These are phyloP conservation scores for Colletotrichum sp. DNA, from an alignment of 2,329 filamentous ascomycete species.

Conservation along the genomic window DNA sequence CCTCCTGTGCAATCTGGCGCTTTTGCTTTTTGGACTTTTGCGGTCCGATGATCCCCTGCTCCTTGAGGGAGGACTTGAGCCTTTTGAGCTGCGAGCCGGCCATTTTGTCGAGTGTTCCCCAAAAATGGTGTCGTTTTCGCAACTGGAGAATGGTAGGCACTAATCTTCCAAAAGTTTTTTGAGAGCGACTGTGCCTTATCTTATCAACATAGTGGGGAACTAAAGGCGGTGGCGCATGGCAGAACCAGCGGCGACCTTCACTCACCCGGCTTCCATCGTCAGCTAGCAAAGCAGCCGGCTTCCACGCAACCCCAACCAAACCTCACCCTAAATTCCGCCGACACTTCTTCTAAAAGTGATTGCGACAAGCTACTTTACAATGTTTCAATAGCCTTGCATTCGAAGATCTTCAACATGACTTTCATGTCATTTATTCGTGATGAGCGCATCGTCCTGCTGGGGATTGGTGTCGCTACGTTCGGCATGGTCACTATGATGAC, in stretches of 20 bases:
- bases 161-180: conserved; percentile 26
- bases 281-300: neutral
- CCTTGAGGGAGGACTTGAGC: conserved; percentile 86
- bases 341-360: neutral
- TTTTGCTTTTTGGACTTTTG: conserved; percentile 97
- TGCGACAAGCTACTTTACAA: neutral
- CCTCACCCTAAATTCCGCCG: neutral
- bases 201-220: conserved; percentile 26
- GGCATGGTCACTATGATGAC: conserved; percentile 62
- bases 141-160: neutral
- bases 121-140: conserved; percentile 3
- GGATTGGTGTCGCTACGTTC: conserved; percentile 63
- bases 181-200: conserved; percentile 25
- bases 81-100: conserved; percentile 95
- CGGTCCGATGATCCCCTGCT: conserved; percentile 88
- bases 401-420: conserved; percentile 14
- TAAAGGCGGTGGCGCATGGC: conserved; percentile 24
- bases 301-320: neutral
- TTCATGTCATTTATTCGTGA: conserved; percentile 44
- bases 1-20: conserved; percentile 72
- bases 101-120: conserved; percentile 58
- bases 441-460: conserved; percentile 58
- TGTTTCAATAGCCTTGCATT: neutral
- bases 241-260: conserved; percentile 11
- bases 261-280: neutral